Evolutionary conservation across 345 rosid genomes (phyloP).

Genomic region (Eucalyptus globulus): DNA sequence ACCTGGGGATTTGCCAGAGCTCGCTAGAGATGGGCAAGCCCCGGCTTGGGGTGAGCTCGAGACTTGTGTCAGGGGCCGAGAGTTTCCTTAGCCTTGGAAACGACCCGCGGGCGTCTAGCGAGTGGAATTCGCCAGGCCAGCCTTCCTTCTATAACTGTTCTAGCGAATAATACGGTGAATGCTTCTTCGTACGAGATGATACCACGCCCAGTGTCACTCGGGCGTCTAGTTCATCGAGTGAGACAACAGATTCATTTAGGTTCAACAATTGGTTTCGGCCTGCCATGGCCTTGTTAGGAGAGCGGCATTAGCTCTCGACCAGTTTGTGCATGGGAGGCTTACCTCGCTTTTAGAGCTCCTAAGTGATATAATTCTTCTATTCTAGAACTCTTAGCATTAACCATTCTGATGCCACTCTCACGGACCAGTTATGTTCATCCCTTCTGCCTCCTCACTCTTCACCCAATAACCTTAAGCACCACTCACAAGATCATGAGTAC

Average conservation of each 20-base stretch:
- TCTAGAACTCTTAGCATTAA: rapidly evolving
- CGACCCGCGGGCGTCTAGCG: rapidly evolving
- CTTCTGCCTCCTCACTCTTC: too few relatives aligned
- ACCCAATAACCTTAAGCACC: too few relatives aligned
- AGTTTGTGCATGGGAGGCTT: too few relatives aligned
- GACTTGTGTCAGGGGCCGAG: too few relatives aligned
- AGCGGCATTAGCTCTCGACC: too few relatives aligned
- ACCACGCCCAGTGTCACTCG: rapidly evolving
- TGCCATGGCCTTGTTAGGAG: rapidly evolving
- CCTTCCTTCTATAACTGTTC: too few relatives aligned
- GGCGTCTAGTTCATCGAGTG: rapidly evolving
- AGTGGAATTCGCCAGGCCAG: rapidly evolving
- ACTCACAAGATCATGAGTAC: too few relatives aligned
- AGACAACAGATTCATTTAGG: rapidly evolving
- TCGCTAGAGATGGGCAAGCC: too few relatives aligned
- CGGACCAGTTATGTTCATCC: rapidly evolving
- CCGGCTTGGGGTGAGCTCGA: rapidly evolving
- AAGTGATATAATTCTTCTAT: too few relatives aligned
- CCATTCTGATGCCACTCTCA: rapidly evolving
- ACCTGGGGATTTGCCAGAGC: rapidly evolving
- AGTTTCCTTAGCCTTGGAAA: too few relatives aligned
- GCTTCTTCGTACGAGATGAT: too few relatives aligned
- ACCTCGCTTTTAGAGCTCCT: rapidly evolving
- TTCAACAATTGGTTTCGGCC: rapidly evolving
- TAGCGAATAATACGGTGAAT: rapidly evolving